Evolutionary conservation across 768 basidiomycete genomes (phyloP).

Genomic region (Leucocoprinus birnbaumii): DNA sequence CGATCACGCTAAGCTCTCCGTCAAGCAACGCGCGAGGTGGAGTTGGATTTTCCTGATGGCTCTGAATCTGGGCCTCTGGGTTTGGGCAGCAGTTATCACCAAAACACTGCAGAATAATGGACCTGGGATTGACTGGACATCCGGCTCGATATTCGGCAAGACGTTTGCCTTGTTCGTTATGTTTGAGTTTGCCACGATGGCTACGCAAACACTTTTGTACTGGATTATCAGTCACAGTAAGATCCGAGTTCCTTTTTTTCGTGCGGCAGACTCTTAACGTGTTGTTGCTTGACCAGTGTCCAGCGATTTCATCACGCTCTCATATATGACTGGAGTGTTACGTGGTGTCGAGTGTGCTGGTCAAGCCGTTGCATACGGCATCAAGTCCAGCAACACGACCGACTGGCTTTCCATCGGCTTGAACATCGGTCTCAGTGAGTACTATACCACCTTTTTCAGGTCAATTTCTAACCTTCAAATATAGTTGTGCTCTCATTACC

Average conservation of each 20-base stretch:
- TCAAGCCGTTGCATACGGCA: constrained; percentile 30
- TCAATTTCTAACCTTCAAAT: background rate
- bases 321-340: constrained; percentile 31
- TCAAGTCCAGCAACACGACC: constrained; percentile 29
- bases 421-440: constrained; percentile 29
- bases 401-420: constrained; percentile 31
- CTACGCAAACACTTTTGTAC: constrained; percentile 28
- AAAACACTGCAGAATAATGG: constrained; percentile 25
- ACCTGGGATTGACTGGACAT: constrained; percentile 31
- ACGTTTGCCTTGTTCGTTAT: constrained; percentile 27
- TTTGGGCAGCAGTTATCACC: constrained; percentile 29
- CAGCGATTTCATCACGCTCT: constrained; percentile 28
- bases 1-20: constrained; percentile 22
- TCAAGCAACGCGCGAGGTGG: constrained; percentile 28
- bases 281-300: constrained; percentile 21
- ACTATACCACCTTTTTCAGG: background rate
- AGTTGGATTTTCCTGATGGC: constrained; percentile 27
- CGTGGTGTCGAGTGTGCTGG: constrained; percentile 30
- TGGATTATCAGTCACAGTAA: constrained; percentile 30
- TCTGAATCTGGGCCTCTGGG: constrained; percentile 26
- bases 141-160: constrained; percentile 22
- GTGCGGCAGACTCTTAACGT: background rate
- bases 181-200: constrained; percentile 31
- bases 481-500: constrained; percentile 27
- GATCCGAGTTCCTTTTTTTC: constrained; percentile 8